These are phyloP conservation scores for Chaetomium fimeti DNA, from an alignment of 495 filamentous ascomycete species.

Conservation along the genomic window DNA sequence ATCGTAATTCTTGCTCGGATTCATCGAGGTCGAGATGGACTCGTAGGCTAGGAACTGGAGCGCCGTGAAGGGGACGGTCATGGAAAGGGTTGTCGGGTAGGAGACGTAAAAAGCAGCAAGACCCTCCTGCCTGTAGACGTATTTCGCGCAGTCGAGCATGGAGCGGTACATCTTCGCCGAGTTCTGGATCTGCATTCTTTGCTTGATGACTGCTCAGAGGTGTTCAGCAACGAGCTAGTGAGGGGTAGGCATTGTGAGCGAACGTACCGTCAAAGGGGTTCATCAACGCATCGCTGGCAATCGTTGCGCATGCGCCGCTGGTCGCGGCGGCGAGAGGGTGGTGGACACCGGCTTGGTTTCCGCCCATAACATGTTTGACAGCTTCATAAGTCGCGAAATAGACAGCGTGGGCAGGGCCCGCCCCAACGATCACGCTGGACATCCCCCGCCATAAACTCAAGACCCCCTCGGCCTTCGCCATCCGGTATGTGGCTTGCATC, in stretches of 20 bases:
- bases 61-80: conserved; percentile 97
- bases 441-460: conserved; percentile 93
- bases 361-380: conserved; percentile 93
- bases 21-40: conserved; percentile 89
- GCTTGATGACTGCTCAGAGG: conserved; percentile 78
- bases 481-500: conserved; percentile 86
- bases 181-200: conserved; percentile 97
- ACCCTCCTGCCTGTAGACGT: conserved; percentile 85
- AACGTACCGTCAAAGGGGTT: conserved; percentile 94
- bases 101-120: conserved; percentile 95
- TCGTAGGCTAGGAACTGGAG: conserved; percentile 97
- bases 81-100: conserved; percentile 95
- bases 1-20: conserved; percentile 80
- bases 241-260: neutral
- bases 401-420: conserved; percentile 93
- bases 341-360: conserved; percentile 82
- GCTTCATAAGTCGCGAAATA: conserved; percentile 98
- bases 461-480: conserved; percentile 84
- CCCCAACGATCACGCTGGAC: conserved; percentile 92
- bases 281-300: conserved; percentile 97
- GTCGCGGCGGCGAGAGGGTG: conserved; percentile 90
- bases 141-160: conserved; percentile 77
- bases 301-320: conserved; percentile 91
- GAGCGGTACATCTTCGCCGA: conserved; percentile 80
- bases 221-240: conserved; percentile 25